Base-by-base conservation (phyloP, 495 filamentous ascomycete species). In the Ascodesmis nigricans region DNA sequence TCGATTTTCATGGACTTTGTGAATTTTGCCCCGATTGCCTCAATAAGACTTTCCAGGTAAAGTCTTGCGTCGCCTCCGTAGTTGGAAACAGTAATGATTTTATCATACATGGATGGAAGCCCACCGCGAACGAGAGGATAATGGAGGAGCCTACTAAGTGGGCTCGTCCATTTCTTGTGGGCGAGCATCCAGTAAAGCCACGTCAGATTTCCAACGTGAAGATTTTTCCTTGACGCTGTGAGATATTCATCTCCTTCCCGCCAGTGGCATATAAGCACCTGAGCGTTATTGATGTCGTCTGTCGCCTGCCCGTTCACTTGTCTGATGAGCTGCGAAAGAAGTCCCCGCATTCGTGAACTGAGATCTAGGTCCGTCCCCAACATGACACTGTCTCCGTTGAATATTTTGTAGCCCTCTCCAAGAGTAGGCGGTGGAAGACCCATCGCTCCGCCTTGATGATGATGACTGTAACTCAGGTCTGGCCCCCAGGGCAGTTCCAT, bases 111-210 rank as follows among this genome's bases (percentile, higher is more conserved):
- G 1, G 78, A 83, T 0, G 76, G 72, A 11, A 99, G 67, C 2
- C 75, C 73, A 1, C 65, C 53, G 20, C 64, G 65, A 16, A 79
- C 73, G 25, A 87, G 47, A 2, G 87, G 87, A 47, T 95, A 99
- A 49, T 95, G 87, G 14, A 99, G 60, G 4, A 95, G 60, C 32
- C 79, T 67, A 13, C 66, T 63, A 36, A 79, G 56, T 4, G 87
- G 83, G 10, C 71, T 77, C 1, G 78, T 83, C 74, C 79, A 99
- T 31, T 68, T 63, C 47, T 91, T 78, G 48, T 77, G 69, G 1
- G 76, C 79, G 49, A 95, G 87, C 21, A 95, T 55, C 54, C 84
- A 67, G 47, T 87, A 95, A 0, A 99, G 58, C 87, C 87, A 99
- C 2, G 80, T 68, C 11, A 95, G 62, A 53, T 83, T 95, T 5